These are phyloP conservation scores for Cutaneotrichosporon mucoides DNA, from an alignment of 1,284 basidiomycete species.

Conservation along the genomic window DNA sequence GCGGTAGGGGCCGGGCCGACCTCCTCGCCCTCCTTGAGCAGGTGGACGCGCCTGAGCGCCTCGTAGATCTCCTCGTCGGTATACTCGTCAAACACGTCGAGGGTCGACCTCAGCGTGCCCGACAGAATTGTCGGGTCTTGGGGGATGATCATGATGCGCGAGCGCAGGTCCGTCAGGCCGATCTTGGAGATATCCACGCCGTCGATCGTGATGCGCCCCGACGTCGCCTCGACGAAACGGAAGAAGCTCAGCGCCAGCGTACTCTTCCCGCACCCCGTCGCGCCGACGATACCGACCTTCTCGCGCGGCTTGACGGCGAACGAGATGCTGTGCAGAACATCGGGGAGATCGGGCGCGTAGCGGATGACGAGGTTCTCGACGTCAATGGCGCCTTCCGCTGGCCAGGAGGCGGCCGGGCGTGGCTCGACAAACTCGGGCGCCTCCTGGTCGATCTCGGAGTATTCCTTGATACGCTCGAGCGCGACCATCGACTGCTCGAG, in stretches of 20 bases:
- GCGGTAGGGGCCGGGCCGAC: slow-evolving; percentile 52
- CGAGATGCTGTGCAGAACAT: slow-evolving; percentile 76
- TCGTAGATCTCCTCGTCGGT: slow-evolving; percentile 81
- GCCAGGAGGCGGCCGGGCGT: slow-evolving; percentile 78
- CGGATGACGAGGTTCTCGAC: slow-evolving; percentile 77
- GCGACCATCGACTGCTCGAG: slow-evolving; percentile 93
- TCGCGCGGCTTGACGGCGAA: slow-evolving; percentile 70
- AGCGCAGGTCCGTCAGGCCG: slow-evolving; percentile 80
- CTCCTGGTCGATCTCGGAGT: slow-evolving; percentile 73
- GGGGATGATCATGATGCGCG: slow-evolving; percentile 81
- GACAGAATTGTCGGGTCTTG: slow-evolving; percentile 90
- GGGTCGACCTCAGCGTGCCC: slow-evolving; percentile 75
- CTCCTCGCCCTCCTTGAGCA: slow-evolving; percentile 54
- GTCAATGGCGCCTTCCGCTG: slow-evolving; percentile 65
- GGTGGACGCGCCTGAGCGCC: slow-evolving; percentile 78
- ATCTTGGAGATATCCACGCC: slow-evolving; percentile 76
- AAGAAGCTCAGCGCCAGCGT: slow-evolving; percentile 91
- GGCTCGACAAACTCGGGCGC: slow-evolving; percentile 77
- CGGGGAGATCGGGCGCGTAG: slow-evolving; percentile 74
- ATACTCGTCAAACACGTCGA: slow-evolving; percentile 90
- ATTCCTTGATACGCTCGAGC: slow-evolving; percentile 72
- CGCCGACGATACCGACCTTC: slow-evolving; percentile 76
- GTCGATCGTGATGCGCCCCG: slow-evolving; percentile 79
- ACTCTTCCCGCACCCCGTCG: slow-evolving; percentile 71
- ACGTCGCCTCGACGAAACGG: slow-evolving; percentile 85